These are phyloP conservation scores for Cercospora janseana DNA, from an alignment of 2,329 filamentous ascomycete genomes.

Conservation along the genomic window DNA sequence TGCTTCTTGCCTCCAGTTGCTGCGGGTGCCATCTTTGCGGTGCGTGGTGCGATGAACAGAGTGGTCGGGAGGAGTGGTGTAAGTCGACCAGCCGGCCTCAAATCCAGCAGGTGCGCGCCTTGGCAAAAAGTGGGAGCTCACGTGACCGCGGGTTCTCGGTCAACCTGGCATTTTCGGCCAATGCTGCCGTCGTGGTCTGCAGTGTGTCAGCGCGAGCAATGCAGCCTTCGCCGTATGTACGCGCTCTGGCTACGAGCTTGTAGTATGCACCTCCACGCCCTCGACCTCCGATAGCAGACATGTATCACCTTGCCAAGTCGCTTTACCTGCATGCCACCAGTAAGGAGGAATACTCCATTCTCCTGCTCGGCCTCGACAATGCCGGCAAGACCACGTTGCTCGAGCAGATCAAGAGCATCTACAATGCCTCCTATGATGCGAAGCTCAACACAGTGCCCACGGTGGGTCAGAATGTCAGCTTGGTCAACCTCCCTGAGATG, in stretches of 20 bases:
- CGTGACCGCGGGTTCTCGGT: background rate
- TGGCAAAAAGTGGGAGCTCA: constrained; percentile 4
- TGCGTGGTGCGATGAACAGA: constrained; percentile 15
- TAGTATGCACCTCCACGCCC: no score
- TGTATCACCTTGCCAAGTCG: constrained; percentile 96
- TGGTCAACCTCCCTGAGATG: constrained; percentile 86
- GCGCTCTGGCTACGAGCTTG: no score
- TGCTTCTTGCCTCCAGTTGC: constrained; percentile 72
- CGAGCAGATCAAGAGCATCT: constrained; percentile 90
- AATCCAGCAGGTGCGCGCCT: constrained; percentile 6
- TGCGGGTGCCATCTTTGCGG: constrained; percentile 37
- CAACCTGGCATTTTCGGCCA: background rate
- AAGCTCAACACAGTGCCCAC: constrained; percentile 85
- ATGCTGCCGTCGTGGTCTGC: background rate
- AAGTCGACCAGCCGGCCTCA: background rate
- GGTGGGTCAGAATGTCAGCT: constrained; percentile 94
- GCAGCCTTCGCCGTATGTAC: background rate
- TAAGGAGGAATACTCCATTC: constrained; percentile 99
- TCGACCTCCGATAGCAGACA: constrained; percentile 41
- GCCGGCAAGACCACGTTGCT: constrained; percentile 98
- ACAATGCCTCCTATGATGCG: constrained; percentile 64
- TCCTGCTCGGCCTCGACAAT: constrained; percentile 95
- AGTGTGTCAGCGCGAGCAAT: constrained; percentile 10
- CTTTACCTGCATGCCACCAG: constrained; percentile 93
- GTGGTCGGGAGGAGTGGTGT: constrained; percentile 2